These are phyloP conservation scores for Phytophthora macrochlamydospora DNA, from an alignment of 352 stramenopile species.

Conservation along the genomic window DNA sequence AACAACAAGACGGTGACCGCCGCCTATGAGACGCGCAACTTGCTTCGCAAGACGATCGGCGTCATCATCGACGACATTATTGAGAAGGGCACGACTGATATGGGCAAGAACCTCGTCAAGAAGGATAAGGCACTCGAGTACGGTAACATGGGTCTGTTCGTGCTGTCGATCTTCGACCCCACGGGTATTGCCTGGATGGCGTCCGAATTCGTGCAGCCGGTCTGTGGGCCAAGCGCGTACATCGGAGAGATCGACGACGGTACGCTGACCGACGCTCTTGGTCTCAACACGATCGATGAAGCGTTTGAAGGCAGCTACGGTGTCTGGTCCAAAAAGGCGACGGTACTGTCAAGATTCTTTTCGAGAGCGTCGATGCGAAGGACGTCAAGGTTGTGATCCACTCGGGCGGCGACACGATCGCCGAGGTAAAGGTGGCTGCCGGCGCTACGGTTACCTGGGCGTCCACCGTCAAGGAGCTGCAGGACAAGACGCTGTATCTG, in stretches of 20 bases:
- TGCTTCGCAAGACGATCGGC: conserved; percentile 34
- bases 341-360: conserved; percentile 26
- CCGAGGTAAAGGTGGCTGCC: conserved; percentile 21
- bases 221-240: conserved; percentile 52
- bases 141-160: conserved; percentile 40
- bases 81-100: conserved; percentile 30
- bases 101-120: conserved; percentile 26
- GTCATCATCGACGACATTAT: conserved; percentile 41
- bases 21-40: conserved; percentile 22
- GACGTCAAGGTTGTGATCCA: conserved; percentile 32
- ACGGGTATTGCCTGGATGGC: conserved; percentile 55
- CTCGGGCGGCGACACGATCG: conserved; percentile 31
- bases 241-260: conserved; percentile 61
- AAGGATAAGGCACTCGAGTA: conserved; percentile 29
- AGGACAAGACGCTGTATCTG: conserved; percentile 39
- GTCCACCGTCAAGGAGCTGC: conserved; percentile 21
- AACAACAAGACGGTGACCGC: conserved; percentile 21
- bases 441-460: conserved; percentile 23
- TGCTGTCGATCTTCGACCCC: conserved; percentile 51
- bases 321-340: conserved; percentile 47
- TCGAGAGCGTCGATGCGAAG: conserved; percentile 29
- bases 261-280: conserved; percentile 41
- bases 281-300: conserved; percentile 39
- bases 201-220: conserved; percentile 58
- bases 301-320: conserved; percentile 52